phyloP scores from a whole-genome alignment of 352 stramenopile species.

The Phytophthora pseudosyringae region DNA sequence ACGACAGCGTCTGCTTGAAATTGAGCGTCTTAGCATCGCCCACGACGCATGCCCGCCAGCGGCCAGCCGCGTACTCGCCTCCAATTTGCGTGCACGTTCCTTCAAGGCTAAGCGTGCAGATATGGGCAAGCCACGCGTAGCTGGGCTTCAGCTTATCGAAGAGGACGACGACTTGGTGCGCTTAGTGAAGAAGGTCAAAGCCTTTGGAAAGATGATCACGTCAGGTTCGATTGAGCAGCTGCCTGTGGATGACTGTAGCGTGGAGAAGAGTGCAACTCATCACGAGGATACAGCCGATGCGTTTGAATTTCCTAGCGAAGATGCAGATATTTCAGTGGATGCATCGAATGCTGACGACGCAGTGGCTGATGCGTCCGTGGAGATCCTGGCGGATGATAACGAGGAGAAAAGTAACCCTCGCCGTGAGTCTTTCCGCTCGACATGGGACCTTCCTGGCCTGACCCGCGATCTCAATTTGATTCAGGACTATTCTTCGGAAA shows the following conservation, averaged over 20 bases:
- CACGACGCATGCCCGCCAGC: slow-evolving; percentile 41
- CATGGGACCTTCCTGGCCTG: slow-evolving; percentile 62
- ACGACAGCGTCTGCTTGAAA: slow-evolving; percentile 45
- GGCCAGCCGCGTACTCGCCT: slow-evolving; percentile 3
- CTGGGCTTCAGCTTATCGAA: slow-evolving; percentile 1
- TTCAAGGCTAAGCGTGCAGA: slow-evolving; percentile 8
- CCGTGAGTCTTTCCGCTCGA: slow-evolving; percentile 61
- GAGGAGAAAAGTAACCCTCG: slow-evolving; percentile 28
- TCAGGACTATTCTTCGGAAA: slow-evolving; percentile 78
- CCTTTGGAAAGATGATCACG: slow-evolving; percentile 45
- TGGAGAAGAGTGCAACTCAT: slow-evolving; percentile 1
- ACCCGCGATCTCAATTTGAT: slow-evolving; percentile 77
- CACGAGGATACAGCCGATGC: slow-evolving; percentile 13
- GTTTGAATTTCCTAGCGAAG: slow-evolving; percentile 25
- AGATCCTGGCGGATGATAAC: slow-evolving; percentile 9
- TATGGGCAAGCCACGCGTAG: not conserved
- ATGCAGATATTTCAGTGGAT: slow-evolving; percentile 17
- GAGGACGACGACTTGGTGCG: slow-evolving; percentile 31
- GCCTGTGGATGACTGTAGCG: not conserved
- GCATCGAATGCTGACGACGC: not conserved
- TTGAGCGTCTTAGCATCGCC: slow-evolving; percentile 53
- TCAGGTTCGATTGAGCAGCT: slow-evolving; percentile 13
- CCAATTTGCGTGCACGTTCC: slow-evolving; percentile 1
- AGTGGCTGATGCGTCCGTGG: slow-evolving; percentile 4
- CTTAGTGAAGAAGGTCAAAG: slow-evolving; percentile 42